These are phyloP conservation scores for Saturnispora besseyi DNA, from an alignment of 805 yeast genomes.

Conservation along the genomic window DNA sequence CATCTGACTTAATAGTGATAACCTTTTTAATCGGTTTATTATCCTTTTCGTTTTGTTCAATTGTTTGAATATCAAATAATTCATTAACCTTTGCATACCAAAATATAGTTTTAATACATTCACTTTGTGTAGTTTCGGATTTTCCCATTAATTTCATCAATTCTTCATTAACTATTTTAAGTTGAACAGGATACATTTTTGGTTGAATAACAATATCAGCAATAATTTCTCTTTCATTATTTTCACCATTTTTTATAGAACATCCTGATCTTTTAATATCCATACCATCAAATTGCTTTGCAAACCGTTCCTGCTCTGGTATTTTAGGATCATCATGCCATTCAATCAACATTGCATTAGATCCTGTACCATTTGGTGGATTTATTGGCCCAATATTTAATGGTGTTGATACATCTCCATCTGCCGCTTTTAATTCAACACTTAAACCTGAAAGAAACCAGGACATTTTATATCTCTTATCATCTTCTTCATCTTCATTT, in stretches of 20 bases:
- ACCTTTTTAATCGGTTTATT: slow-evolving; percentile 10
- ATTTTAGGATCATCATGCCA: slow-evolving; percentile 68
- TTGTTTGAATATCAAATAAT: slow-evolving; percentile 27
- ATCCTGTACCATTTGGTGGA: slow-evolving; percentile 4
- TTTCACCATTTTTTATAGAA: slow-evolving; percentile 27
- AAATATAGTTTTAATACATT: slow-evolving; percentile 41
- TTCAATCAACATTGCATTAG: slow-evolving; percentile 45
- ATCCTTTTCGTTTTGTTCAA: slow-evolving; percentile 12
- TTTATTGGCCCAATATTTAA: slow-evolving; percentile 15
- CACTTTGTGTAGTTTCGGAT: slow-evolving; percentile 76
- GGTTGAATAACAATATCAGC: slow-evolving; percentile 74
- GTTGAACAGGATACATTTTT: slow-evolving; percentile 61
- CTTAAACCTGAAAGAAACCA: slow-evolving; percentile 77
- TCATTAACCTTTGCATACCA: slow-evolving; percentile 30
- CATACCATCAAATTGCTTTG: slow-evolving; percentile 69
- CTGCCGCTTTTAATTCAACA: slow-evolving; percentile 47
- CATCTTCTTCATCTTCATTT: slow-evolving; percentile 25
- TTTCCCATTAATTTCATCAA: slow-evolving; percentile 67
- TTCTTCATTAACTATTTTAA: slow-evolving; percentile 51
- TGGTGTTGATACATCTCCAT: slow-evolving; percentile 16
- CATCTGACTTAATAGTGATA: slow-evolving; percentile 34
- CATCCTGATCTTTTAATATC: slow-evolving; percentile 75
- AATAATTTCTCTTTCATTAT: slow-evolving; percentile 41
- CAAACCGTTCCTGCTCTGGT: slow-evolving; percentile 24
- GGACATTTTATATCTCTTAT: slow-evolving; percentile 56